Evolutionary conservation across 768 basidiomycete genomes (phyloP).

Genomic region (Boletus vinaceobasis): DNA sequence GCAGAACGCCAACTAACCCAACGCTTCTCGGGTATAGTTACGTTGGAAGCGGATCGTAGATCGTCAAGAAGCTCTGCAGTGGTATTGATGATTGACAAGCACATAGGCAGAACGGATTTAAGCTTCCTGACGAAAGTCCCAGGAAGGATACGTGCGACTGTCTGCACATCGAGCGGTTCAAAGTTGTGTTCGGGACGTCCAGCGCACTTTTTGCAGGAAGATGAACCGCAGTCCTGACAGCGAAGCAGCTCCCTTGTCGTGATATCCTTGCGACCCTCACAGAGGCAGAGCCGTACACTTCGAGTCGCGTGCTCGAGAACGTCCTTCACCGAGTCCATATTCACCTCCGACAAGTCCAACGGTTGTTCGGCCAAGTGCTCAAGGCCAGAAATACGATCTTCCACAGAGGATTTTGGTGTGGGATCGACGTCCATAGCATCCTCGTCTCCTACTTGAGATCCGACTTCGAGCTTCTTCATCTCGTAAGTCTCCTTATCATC

Average conservation of each 20-base stretch:
- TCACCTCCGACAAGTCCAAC: constrained; percentile 64
- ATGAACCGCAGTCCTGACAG: constrained; percentile 73
- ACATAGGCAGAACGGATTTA: constrained; percentile 86
- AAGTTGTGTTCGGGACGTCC: constrained; percentile 89
- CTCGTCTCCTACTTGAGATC: constrained; percentile 27
- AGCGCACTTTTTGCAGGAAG: constrained; percentile 82
- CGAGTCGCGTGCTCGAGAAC: constrained; percentile 62
- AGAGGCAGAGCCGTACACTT: constrained; percentile 81
- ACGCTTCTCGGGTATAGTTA: constrained; percentile 47
- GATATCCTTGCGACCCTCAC: constrained; percentile 83
- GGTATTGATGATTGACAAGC: constrained; percentile 55
- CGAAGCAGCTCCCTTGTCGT: constrained; percentile 61
- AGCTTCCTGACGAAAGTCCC: constrained; percentile 70
- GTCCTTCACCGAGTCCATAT: constrained; percentile 43
- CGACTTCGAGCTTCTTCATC: constrained; percentile 46
- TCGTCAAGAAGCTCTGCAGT: constrained; percentile 49
- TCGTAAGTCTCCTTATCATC: constrained; percentile 68
- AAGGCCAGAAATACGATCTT: constrained; percentile 67
- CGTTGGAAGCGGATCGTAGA: constrained; percentile 39
- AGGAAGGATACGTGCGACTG: constrained; percentile 64
- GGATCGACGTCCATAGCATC: constrained; percentile 52
- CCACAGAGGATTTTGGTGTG: constrained; percentile 25
- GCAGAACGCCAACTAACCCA: constrained; percentile 73
- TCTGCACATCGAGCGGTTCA: constrained; percentile 46
- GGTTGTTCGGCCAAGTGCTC: constrained; percentile 60